Evolutionary conservation across 306 rosid species (phyloP).

Genomic region (Quercus rubra): DNA sequence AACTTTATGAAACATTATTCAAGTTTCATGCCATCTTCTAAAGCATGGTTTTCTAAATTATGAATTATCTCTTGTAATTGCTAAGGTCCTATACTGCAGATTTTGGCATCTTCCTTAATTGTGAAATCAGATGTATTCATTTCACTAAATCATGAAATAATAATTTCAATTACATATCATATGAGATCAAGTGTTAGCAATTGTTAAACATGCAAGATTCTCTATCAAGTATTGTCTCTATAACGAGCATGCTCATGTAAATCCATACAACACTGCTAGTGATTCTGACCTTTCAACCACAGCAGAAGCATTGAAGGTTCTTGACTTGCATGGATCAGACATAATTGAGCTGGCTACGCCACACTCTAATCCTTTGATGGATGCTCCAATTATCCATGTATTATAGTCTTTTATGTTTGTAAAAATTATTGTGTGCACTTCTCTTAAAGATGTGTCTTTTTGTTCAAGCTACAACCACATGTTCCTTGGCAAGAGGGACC

Average conservation of each 20-base stretch:
- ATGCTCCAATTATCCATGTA: slow-evolving; percentile 99
- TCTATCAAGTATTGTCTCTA: slow-evolving; percentile 14
- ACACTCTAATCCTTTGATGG: slow-evolving; percentile 92
- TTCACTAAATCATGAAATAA: not conserved
- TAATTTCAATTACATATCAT: not conserved
- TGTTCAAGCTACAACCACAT: slow-evolving; percentile 84
- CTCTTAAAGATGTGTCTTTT: slow-evolving; percentile 22
- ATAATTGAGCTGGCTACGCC: slow-evolving; percentile 91
- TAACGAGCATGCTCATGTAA: slow-evolving; percentile 23
- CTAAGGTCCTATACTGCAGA: not conserved
- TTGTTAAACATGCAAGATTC: not conserved
- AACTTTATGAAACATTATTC: not conserved
- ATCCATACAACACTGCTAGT: slow-evolving; percentile 81
- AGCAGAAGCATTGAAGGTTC: slow-evolving; percentile 83
- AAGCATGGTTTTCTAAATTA: not conserved
- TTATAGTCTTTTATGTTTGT: not conserved
- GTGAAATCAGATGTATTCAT: not conserved
- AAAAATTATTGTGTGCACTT: not conserved
- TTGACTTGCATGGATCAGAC: slow-evolving; percentile 76
- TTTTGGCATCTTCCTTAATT: not conserved
- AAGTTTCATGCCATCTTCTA: not conserved
- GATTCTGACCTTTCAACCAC: slow-evolving; percentile 94
- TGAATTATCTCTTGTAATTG: not conserved
- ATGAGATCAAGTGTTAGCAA: not conserved
- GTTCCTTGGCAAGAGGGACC: slow-evolving; percentile 78